Base-by-base conservation (phyloP, 2,329 filamentous ascomycete species). In the Trichoderma pleuroti region DNA sequence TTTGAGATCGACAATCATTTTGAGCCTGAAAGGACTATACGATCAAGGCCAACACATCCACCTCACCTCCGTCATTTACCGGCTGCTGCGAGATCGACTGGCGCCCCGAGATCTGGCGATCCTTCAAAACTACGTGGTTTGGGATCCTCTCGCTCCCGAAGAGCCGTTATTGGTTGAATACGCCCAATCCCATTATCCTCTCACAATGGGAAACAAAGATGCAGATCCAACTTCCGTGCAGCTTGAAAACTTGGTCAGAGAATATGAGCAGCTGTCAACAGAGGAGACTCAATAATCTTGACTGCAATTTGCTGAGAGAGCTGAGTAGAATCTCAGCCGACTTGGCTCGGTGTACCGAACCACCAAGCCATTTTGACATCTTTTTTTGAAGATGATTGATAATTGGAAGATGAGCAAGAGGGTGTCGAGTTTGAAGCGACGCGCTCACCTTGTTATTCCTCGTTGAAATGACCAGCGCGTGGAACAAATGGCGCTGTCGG, bases 21-120 rank as follows among this genome's bases (percentile, higher is more conserved):
- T 72, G 18, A 49, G 36, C 21, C 52, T 64, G 16, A 70, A 72
- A n/a, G 67, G 66, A 7, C 10, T 73, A 18, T 68, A 72, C 14
- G 60, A 67, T 12, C 70, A 73, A 42, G 60, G 72, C 24, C 70
- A 67, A 34, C 60, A 67, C 26, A 30, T 67, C 18, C 62, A 70
- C 16, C 36, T 67, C 8, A 62, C 68, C 18, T 57, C 60, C 5
- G 52, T 70, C 34, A 59, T 59, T n/a, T 70, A 57, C 26, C 60
- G 61, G n/a, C 62, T 70, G 34, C 30, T 70, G 16, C 49, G 62
- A 9, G 36, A 67, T 24, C 59, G 57, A 24, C 60, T 70, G 18
- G 49, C 21, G 5, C 57, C 28, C 14, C 21, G 24, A 24, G 67
- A 63, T 21, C 49, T 69, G 6, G 30, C 30, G 18, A 16, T 54